Percentiles rank a stretch among this genome's conserved stretches.
Conservation (phyloP, 768 basidiomycete species). For the Rhodosporidiobolus sp. region DNA sequence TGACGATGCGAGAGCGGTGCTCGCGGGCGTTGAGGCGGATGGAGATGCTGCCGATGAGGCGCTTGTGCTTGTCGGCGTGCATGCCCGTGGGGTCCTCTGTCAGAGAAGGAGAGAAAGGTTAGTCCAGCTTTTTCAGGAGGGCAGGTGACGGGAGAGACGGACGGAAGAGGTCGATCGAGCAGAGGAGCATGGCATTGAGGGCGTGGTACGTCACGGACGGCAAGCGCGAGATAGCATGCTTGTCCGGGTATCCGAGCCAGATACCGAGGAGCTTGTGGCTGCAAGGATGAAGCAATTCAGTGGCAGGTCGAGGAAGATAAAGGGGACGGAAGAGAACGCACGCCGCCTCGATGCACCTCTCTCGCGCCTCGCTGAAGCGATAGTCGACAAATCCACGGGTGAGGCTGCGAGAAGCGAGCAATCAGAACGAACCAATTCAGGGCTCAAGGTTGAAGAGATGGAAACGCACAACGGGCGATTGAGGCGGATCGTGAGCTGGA, state of each 20-base stretch:
- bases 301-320: no score
- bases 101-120: no score
- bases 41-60: slow-evolving; percentile 2
- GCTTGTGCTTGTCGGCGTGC: slow-evolving; percentile 19
- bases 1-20: background rate
- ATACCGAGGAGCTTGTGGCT: slow-evolving; percentile 23
- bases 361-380: slow-evolving; percentile 8
- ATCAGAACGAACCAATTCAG: background rate
- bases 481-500: slow-evolving; percentile 26
- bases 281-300: background rate
- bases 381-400: slow-evolving; percentile 26
- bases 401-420: slow-evolving; percentile 12
- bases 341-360: slow-evolving; percentile 20
- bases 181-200: slow-evolving; percentile 27
- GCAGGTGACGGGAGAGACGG: background rate
- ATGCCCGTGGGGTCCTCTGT: slow-evolving; percentile 31
- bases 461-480: slow-evolving; percentile 35
- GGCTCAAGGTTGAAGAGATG: background rate
- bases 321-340: background rate
- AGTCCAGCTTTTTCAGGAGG: no score
- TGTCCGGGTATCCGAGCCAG: slow-evolving; percentile 25
- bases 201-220: slow-evolving; percentile 19
- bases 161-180: slow-evolving; percentile 35
- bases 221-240: slow-evolving; percentile 10
- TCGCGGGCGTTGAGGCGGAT: slow-evolving; percentile 3